Base-by-base conservation (phyloP, 2,329 filamentous ascomycete species). In the Albifimbria verrucaria region DNA sequence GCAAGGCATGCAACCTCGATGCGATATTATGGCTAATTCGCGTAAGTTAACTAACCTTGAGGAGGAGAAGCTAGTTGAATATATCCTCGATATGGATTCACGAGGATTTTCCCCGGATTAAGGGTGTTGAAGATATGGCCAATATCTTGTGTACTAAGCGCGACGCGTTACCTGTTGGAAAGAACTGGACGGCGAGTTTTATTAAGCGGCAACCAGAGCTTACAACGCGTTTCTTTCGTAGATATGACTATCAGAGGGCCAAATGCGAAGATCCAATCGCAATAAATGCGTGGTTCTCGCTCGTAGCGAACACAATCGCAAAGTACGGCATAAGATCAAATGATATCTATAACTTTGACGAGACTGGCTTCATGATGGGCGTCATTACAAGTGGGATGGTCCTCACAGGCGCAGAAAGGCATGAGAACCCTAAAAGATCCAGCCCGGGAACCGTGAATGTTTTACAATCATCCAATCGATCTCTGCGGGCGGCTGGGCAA, bases 121-220 rank as follows among this genome's bases (percentile, higher is more conserved):
- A 15, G 9, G 26, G 15, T 32, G 26, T 32, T 7, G 26, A 32
- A 32, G 26, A 32, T 32, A 32, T 32, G 26, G 26, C 26, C 9
- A 32, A 32, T 32, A 7, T 9, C 15, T 15, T 32, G 26, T 15
- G 7, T 7, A 15, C 26, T 32, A 15, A 32, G 26, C 26, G 26
- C 50, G 51, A 53, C 50, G 59, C 44, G 49, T 49, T 39, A 51
- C 44, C 26, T 17, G 60, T 65, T 41, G 57, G 61, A 17, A 52
- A 51, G 32, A 47, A 53, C 50, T 66, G 55, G 60, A 55, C 58
- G 20, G 39, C 17, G 7, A 61, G 60, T 60, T 66, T 65, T 47
- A 52, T 66, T 23, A 57, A 61, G 49, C 58, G 58, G 50, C 53
- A 54, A 54, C 55, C 47, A 56, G 56, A 57, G 51, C 58, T 63